These are phyloP conservation scores for Alternaria brassicicola DNA, from an alignment of 2,329 filamentous ascomycete genomes.

Conservation along the genomic window DNA sequence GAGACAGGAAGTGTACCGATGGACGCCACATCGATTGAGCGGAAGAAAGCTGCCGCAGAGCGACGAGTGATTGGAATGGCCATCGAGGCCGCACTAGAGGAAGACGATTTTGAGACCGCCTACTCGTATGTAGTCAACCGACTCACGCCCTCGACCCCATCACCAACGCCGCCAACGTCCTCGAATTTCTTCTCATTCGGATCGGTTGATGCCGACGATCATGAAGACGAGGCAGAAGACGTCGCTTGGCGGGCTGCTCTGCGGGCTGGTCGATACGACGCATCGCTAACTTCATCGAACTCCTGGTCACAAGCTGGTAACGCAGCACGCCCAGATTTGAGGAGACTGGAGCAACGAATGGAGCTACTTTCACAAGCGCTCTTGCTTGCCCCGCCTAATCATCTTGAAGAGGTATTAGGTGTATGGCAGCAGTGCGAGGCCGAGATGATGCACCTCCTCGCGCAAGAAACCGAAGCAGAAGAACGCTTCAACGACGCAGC, in stretches of 20 bases:
- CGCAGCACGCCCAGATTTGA: slow-evolving; percentile 62
- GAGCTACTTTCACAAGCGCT: slow-evolving; percentile 79
- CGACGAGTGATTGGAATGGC: slow-evolving; percentile 79
- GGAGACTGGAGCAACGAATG: slow-evolving; percentile 79
- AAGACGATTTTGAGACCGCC: slow-evolving; percentile 84
- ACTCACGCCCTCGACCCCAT: slow-evolving; percentile 54
- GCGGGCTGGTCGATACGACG: slow-evolving; percentile 74
- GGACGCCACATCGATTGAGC: slow-evolving; percentile 30
- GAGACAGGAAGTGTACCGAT: slow-evolving; percentile 58
- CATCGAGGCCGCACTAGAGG: slow-evolving; percentile 74
- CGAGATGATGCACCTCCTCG: slow-evolving; percentile 71
- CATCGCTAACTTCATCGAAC: slow-evolving; percentile 36
- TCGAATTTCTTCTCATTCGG: slow-evolving; percentile 35
- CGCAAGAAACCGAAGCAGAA: slow-evolving; percentile 71
- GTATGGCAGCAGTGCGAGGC: slow-evolving; percentile 79
- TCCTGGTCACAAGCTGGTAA: slow-evolving; percentile 51
- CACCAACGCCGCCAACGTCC: slow-evolving; percentile 30
- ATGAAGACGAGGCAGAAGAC: slow-evolving; percentile 58
- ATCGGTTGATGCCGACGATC: slow-evolving; percentile 26
- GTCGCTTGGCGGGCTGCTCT: slow-evolving; percentile 81
- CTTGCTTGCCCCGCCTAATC: slow-evolving; percentile 71
- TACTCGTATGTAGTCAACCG: slow-evolving; percentile 82
- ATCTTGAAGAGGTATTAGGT: slow-evolving; percentile 75
- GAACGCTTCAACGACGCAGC: slow-evolving; percentile 72
- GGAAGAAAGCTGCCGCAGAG: slow-evolving; percentile 57